These are phyloP conservation scores for Persicaria tinctoria DNA, from an alignment of 148 eudicot species.

Conservation along the genomic window DNA sequence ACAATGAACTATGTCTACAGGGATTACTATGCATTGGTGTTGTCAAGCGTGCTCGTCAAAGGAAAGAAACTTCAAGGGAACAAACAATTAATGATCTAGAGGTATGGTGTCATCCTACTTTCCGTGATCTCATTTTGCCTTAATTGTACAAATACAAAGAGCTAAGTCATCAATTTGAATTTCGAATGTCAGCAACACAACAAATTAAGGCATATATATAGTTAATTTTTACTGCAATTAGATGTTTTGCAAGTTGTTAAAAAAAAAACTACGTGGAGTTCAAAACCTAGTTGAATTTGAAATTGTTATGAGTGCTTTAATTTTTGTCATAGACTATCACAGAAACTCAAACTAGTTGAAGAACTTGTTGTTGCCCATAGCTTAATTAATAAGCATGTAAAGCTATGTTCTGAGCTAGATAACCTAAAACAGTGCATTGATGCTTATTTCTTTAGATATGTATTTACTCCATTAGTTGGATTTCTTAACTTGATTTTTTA, in stretches of 20 bases:
- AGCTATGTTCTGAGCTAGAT: not conserved
- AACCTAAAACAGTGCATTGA: not conserved
- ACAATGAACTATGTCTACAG: constrained; percentile 23
- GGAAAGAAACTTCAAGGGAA: constrained; percentile 52
- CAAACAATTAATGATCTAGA: constrained; percentile 73
- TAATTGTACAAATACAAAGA: not conserved
- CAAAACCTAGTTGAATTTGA: no score
- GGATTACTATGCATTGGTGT: constrained; percentile 78
- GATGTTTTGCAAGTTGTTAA: no score
- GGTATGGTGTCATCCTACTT: constrained; percentile 28
- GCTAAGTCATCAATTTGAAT: not conserved
- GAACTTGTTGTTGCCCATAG: no score
- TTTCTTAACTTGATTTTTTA: no score
- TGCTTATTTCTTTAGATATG: not conserved
- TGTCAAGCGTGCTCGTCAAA: constrained; percentile 77
- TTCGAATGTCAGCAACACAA: not conserved
- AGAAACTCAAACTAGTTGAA: no score
- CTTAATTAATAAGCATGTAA: not conserved
- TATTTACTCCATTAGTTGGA: not conserved
- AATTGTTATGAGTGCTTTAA: no score
- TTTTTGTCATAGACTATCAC: no score
- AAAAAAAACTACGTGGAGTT: no score
- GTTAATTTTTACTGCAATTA: not conserved
- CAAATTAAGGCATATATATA: not conserved
- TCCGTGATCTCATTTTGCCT: not conserved